Base-by-base conservation (phyloP, 257 asterid species). In the Henckelia pumila region DNA sequence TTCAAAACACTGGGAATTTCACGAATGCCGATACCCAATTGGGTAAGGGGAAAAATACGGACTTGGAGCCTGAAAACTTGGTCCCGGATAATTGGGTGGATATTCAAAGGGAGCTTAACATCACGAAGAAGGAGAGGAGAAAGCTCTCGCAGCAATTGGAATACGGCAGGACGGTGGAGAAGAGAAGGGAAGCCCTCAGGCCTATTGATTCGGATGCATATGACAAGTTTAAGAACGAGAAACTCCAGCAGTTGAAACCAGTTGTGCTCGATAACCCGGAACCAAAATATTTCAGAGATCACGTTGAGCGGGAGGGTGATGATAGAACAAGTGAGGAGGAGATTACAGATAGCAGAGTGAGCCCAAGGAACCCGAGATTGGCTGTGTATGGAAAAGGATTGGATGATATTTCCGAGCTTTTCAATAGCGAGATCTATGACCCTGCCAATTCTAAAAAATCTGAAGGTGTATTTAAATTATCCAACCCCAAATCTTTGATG, bases 41-140 rank as follows among this genome's bases (percentile, higher is more conserved):
- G 60, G 21, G 16, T 11, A 73, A 53, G 32, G 63, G 26, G 26
- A 78, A 59, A 71, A 69, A 56, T 35, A 19, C 55, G 0, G 71
- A 72, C 8, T 60, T 85, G 24, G 49, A 78, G 76, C 74, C 93
- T 8, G 96, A 94, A 21, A 91, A 85, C 66, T 76, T 94, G 67
- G 80, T 94, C 66, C 99, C 99, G 32, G 96, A 88, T 20, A 74
- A 86, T 20, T 94, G 99, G 99, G n/a, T 61, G 59, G 83, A 82
- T 58, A 52, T 81, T 49, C 97, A 87, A 75, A 75, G 71, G 78
- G 91, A 83, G 59, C 23, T 94, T 19, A 91, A 83, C 73, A 84
- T 94, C 26, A 80, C 96, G 24, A 94, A 94, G 85, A 91, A 94
- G 78, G 96, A 91, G 78, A 79, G 88, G 76, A 85, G 97, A 65